Conservation (phyloP, 306 rosid genomes). For the Coriaria nepalensis region DNA sequence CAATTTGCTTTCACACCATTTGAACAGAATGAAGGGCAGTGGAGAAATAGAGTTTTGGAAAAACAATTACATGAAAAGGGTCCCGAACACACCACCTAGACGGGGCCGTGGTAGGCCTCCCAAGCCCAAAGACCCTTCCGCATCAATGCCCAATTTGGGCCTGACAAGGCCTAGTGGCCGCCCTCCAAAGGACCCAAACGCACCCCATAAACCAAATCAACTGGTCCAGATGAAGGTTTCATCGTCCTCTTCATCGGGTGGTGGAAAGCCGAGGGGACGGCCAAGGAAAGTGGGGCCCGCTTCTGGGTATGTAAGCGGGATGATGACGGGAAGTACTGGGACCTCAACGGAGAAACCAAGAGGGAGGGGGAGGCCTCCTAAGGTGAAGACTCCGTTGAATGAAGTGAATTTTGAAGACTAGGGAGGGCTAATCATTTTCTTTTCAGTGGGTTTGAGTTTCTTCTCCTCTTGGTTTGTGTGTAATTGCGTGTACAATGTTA, state of each 20-base stretch:
- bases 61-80: constrained; percentile 52
- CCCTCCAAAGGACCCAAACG: constrained; percentile 64
- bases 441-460: not conserved
- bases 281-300: constrained; percentile 47
- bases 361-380: constrained; percentile 84
- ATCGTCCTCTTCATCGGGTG: constrained; percentile 9
- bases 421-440: not conserved
- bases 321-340: not conserved
- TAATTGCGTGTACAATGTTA: too few species aligned
- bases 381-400: constrained; percentile 44
- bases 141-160: constrained; percentile 8
- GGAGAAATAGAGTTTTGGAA: constrained; percentile 56
- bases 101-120: constrained; percentile 81
- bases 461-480: too few species aligned
- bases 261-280: constrained; percentile 55
- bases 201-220: constrained; percentile 18
- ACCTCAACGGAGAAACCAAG: constrained; percentile 35
- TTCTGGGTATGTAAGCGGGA: constrained; percentile 17
- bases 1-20: constrained; percentile 44
- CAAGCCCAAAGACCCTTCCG: constrained; percentile 29
- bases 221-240: constrained; percentile 22
- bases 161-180: constrained; percentile 61
- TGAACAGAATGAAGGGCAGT: constrained; percentile 44
- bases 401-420: constrained; percentile 55
- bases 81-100: constrained; percentile 51